A percentile compares a stretch with the other conserved stretches of the same genome.
Evolutionary conservation across 2,329 filamentous ascomycete species (phyloP).

Genomic region (Periconia sp.): DNA sequence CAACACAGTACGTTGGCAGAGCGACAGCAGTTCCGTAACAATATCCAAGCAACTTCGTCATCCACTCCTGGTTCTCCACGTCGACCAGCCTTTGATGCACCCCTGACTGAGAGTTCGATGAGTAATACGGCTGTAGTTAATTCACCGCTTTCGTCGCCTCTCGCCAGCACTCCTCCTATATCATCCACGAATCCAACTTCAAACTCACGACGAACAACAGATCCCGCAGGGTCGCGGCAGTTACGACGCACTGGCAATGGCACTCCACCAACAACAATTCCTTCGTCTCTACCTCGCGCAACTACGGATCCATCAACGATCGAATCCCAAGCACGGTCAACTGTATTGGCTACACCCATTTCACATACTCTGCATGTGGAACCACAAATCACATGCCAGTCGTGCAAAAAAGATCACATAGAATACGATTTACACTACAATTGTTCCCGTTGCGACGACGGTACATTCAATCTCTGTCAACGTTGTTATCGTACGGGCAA

Average conservation of each 20-base stretch:
- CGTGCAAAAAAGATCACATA: slow-evolving; percentile 71
- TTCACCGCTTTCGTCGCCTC: slow-evolving; percentile 19
- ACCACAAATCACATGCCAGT: slow-evolving; percentile 72
- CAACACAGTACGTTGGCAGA: slow-evolving; percentile 48
- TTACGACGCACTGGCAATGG: slow-evolving; percentile 22
- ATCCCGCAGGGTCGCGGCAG: slow-evolving; percentile 25
- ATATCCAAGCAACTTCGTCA: slow-evolving; percentile 23
- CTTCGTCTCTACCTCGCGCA: slow-evolving; percentile 30
- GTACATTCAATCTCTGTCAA: slow-evolving; percentile 77
- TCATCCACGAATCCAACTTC: slow-evolving; percentile 19
- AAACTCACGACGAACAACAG: slow-evolving; percentile 33
- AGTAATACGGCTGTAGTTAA: slow-evolving; percentile 27
- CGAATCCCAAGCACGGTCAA: slow-evolving; percentile 18
- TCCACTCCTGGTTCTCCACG: slow-evolving; percentile 35
- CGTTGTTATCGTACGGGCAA: slow-evolving; percentile 75
- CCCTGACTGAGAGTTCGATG: slow-evolving; percentile 28
- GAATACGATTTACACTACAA: slow-evolving; percentile 87
- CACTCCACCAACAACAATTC: slow-evolving; percentile 27
- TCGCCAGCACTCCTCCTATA: slow-evolving; percentile 17
- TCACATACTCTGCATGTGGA: slow-evolving; percentile 59
- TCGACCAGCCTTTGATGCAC: slow-evolving; percentile 26
- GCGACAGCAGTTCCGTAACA: slow-evolving; percentile 35
- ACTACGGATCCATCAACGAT: slow-evolving; percentile 28
- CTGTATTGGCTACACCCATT: slow-evolving; percentile 9
- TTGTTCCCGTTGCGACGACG: slow-evolving; percentile 69